phyloP scores from a whole-genome alignment of 2,329 filamentous ascomycete species.

The Pseudogymnoascus sp. region DNA sequence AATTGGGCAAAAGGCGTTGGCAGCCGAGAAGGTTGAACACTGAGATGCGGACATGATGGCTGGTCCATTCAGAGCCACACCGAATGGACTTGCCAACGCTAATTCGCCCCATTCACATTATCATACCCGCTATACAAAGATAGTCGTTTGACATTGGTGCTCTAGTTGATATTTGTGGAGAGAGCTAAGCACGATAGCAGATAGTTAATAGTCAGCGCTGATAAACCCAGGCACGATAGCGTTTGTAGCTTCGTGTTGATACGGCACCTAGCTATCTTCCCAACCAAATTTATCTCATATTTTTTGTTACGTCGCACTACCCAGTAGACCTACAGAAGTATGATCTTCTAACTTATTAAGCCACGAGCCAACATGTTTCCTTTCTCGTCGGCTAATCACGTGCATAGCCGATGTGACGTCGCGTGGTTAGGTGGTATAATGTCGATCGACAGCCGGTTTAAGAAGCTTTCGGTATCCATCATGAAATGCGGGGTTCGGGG shows the following conservation, averaged over 20 bases:
- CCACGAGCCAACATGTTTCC: not conserved
- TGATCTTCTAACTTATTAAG: too few relatives aligned
- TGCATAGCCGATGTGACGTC: not conserved
- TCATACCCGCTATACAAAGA: not conserved
- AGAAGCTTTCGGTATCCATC: not conserved
- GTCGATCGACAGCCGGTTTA: not conserved
- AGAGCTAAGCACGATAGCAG: not conserved
- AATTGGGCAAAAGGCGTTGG: conserved; percentile 26
- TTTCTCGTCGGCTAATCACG: not conserved
- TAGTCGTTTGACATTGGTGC: not conserved
- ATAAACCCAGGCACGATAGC: not conserved
- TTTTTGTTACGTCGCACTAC: not conserved
- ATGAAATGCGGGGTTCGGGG: not conserved
- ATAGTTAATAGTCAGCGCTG: not conserved
- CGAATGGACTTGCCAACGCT: not conserved
- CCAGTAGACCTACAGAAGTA: not conserved
- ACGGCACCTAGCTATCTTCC: not conserved
- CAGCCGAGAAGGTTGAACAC: not conserved
- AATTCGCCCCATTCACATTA: not conserved
- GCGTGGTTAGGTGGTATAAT: not conserved
- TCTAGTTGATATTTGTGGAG: not conserved
- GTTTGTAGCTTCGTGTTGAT: not conserved
- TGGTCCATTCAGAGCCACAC: not conserved
- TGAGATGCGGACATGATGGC: not conserved
- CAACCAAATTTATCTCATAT: not conserved